Base-by-base conservation (phyloP, 148 eudicot genomes). In the Drosera capensis region DNA sequence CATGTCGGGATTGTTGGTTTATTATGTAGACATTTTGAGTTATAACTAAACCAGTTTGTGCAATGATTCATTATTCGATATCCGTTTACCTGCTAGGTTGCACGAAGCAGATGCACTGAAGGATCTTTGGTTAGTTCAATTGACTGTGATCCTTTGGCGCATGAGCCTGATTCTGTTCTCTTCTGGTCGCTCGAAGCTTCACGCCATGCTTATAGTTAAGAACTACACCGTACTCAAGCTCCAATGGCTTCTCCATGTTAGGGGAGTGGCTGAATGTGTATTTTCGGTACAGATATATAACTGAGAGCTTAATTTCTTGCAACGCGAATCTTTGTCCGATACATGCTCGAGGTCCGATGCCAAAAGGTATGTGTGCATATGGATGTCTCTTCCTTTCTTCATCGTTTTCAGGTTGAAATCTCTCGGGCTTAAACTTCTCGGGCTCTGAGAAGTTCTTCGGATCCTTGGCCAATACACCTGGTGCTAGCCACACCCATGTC, bases 401-500 rank as follows among this genome's bases (percentile, higher is more conserved):
- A 11, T 72, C 77, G 9, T 82, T 56, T 45, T 71, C 57, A 14
- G 79, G 86, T 48, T 79, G 78, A 21, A 83, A 88, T 53, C 96
- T 77, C 72, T 83, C 94, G 0, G 96, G 96, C 60, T 35, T 79
- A 44, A 88, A 88, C 63, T 74, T 77, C 20, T 88, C 76, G 21
- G 96, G 81, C 9, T 87, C 80, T 0, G 96, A 86, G 46, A 82
- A 87, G 58, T 82, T 74, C 54, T 72, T 74, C 0, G 94, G 85
- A 52, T 87, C 90, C 45, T 82, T 79, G 4, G 96, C 86, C 20
- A 87, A 74, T 40, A 87, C 96, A 52, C 94, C 94, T 6, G 70
- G 78, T 38, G 96, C 96, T 34, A 87, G 23, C 96, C 96, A 87
- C 3, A 82, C 80, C 96, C 96, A 87, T 60, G 96, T 79, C 4